Evolutionary conservation across 1,139 yeast species (phyloP), one percentile per base, ranked within the genome.

Genomic region (Diutina mesorugosa): DNA sequence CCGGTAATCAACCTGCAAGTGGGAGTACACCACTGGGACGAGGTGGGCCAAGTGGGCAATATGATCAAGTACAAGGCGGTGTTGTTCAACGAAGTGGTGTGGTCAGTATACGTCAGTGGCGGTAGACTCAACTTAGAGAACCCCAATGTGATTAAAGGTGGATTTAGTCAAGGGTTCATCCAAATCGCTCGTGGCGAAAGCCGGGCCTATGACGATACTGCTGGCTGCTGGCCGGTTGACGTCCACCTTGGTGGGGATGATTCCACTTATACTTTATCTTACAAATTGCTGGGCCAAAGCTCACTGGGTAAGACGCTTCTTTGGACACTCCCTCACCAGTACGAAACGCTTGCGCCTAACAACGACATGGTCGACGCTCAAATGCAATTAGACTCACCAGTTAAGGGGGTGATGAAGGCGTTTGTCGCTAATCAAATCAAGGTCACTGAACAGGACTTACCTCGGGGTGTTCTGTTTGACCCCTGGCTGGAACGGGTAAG

Each of bases 271-370:
- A 59, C 62, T 3, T 70, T 76, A 56, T 58, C 60, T 4, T 76
- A 71, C 59, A 62, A 62, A 6, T 63, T 66, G 55, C 59, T 61
- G 35, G 79, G 79, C 5, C 55, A 57, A 2, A 72, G 76, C 0
- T 62, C 62, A 55, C 61, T 67, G 6, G 72, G 73, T 0, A 61
- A 64, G n/a, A 67, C 73, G 1, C 59, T 76, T n/a, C 65, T 76
- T 62, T 79, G 74, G 77, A 82, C 73, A 72, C 72, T 85, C 26
- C 93, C 93, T 1, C 95, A 87, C 65, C 93, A 86, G 61, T 80
- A 78, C 58, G 38, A 47, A 47, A 30, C 30, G 10, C 35, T 47
- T 14, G 51, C 16, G n/a, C 16, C 41, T 14, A 16, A 16, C 4
- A 16, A 29, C 10, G 75, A 73, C 28, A 70, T 84, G 29, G 54